These are phyloP conservation scores for Eimeria tenella DNA, from an alignment of 169 alveolate species.

Conservation along the genomic window DNA sequence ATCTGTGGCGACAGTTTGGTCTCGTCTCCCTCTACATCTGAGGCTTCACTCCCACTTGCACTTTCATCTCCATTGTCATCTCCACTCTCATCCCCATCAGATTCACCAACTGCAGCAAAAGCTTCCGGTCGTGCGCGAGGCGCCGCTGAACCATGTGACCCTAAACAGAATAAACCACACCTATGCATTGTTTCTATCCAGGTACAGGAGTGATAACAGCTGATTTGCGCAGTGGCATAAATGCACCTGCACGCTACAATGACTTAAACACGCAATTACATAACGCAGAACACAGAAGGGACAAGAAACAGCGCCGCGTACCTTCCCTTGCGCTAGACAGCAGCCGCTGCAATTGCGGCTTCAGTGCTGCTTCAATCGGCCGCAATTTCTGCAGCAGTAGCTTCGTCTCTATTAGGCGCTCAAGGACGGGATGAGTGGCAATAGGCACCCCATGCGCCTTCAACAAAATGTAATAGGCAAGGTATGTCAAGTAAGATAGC, in stretches of 20 bases:
- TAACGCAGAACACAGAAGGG: neutral
- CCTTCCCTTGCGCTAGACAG: constrained; percentile 42
- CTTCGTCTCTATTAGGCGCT: constrained; percentile 84
- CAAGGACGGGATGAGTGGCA: constrained; percentile 85
- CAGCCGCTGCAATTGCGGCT: constrained; percentile 82
- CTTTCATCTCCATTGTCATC: constrained; percentile 36
- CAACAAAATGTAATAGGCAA: constrained; percentile 84
- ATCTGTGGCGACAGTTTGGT: constrained; percentile 61
- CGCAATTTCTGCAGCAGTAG: constrained; percentile 85
- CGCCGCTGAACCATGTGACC: neutral
- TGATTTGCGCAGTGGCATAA: neutral
- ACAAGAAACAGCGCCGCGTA: neutral
- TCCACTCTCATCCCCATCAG: constrained; percentile 34
- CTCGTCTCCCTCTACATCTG: constrained; percentile 36
- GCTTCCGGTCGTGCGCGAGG: constrained; percentile 61
- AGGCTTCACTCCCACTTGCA: constrained; percentile 11
- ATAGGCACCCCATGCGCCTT: constrained; percentile 85
- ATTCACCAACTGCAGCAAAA: constrained; percentile 57
- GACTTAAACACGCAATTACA: neutral
- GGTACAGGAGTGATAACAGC: no score
- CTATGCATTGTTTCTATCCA: neutral
- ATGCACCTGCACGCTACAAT: no score
- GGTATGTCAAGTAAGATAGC: constrained; percentile 83
- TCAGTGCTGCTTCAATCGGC: constrained; percentile 85
- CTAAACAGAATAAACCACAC: neutral